Evolutionary conservation across 768 basidiomycete genomes (phyloP).

Genomic region (Mycena kentingensis): DNA sequence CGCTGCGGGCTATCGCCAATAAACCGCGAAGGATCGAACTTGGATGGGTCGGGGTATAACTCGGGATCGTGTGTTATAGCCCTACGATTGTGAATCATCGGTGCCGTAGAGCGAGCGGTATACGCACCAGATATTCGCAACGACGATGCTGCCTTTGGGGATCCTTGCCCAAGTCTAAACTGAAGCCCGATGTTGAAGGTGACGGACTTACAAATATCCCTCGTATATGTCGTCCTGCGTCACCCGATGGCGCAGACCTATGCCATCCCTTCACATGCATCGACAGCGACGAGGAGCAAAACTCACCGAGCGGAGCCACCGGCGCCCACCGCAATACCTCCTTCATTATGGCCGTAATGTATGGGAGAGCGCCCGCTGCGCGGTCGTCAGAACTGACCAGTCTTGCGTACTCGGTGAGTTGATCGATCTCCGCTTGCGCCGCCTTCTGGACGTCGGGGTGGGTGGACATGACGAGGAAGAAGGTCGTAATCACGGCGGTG

Average conservation of each 20-base stretch:
- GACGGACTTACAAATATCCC: conserved; percentile 29
- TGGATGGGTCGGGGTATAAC: conserved; percentile 33
- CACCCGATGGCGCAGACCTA: conserved; percentile 30
- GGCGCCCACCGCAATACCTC: conserved; percentile 30
- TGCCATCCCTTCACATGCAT: background rate
- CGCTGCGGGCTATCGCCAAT: conserved; percentile 25
- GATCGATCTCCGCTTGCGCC: conserved; percentile 39
- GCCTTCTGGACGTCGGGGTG: conserved; percentile 29
- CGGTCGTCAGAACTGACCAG: conserved; percentile 34
- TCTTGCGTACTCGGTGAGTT: conserved; percentile 29
- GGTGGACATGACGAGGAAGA: conserved; percentile 29
- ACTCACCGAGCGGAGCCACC: conserved; percentile 23
- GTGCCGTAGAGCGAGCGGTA: background rate
- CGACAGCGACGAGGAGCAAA: background rate
- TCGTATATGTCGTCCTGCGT: conserved; percentile 36
- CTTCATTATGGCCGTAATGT: conserved; percentile 30
- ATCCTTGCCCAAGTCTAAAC: no score
- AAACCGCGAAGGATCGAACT: conserved; percentile 36
- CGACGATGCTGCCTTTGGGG: conserved; percentile 34
- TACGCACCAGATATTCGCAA: conserved; percentile 34
- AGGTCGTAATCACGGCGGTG: conserved; percentile 23
- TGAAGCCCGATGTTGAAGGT: no score
- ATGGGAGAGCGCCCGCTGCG: conserved; percentile 32
- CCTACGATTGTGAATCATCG: conserved; percentile 21
- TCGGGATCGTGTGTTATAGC: conserved; percentile 36